Evolutionary conservation across 352 stramenopile genomes (phyloP), one percentile per base, ranked within the genome.

Genomic region (Blastocystis sp.): DNA sequence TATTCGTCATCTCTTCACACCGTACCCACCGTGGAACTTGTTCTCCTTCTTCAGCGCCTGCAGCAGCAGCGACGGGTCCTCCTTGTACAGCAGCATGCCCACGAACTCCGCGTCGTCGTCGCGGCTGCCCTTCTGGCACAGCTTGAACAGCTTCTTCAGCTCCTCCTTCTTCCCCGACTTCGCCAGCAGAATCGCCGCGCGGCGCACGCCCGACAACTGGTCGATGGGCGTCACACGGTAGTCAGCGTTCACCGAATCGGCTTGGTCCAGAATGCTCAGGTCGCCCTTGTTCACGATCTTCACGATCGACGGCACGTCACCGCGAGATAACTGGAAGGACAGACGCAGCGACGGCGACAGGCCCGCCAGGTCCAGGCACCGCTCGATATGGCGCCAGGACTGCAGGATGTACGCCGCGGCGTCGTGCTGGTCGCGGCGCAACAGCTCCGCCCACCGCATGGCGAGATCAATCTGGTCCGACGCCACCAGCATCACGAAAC

Each of bases 251-350:
- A 87, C 65, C 28, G 43, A 28, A 67, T 87, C 77, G 21, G 62
- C 65, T 40, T 87, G 28, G 56, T 87, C 77, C 62, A 87, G 56
- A 34, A 76, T 56, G 23, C 38, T 76, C 56, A 87, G 56, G 41
- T 87, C 77, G 43, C 65, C 65, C 77, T 87, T 87, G 48, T 87
- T 87, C 62, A 87, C 65, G 56, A 77, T 77, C 77, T 76, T 76
- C 62, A 87, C 65, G 43, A 87, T 87, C 1, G 62, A 77, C 1
- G 62, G 2, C 11, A 87, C 65, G 62, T 87, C 77, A 9, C 52
- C 77, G 23, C 65, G 62, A 1, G 62, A 77, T 21, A 87, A 43
- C 77, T 87, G 77, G 62, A 87, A 87, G 65, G 48, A 71, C 1
- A 87, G 77, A 76, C 77, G 77, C 52, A 87, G 77, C 3, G 77